A percentile compares a stretch with the other conserved stretches of the same genome.
Evolutionary conservation across 495 filamentous ascomycete species (phyloP).

Genomic region (Aspergillus nidulans): DNA sequence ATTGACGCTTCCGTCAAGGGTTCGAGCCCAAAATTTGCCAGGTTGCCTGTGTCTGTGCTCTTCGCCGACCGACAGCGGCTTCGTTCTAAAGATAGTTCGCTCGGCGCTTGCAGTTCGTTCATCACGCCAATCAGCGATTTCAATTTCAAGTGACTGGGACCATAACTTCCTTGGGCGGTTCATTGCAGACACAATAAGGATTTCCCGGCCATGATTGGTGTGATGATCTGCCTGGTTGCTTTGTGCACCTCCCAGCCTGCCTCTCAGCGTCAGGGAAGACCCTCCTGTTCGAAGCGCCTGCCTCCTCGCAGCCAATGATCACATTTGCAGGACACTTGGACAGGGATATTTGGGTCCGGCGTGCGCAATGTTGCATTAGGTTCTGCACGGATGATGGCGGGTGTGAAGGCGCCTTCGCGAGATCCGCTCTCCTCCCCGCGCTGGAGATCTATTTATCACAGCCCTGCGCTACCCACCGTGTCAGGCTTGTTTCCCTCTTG

Average conservation of each 20-base stretch:
- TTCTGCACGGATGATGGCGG: constrained; percentile 23
- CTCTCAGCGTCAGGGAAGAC: constrained; percentile 12
- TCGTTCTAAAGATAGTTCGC: constrained; percentile 30
- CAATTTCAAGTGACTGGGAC: background rate
- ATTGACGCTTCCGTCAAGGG: background rate
- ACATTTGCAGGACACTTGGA: constrained; percentile 2
- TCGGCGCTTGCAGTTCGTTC: constrained; percentile 27
- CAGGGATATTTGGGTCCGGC: constrained; percentile 16
- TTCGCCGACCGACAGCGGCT: background rate
- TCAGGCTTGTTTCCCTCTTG: constrained; percentile 9
- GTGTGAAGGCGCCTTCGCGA: constrained; percentile 10
- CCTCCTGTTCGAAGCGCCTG: constrained; percentile 21
- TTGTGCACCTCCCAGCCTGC: constrained; percentile 9
- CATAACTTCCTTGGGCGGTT: constrained; percentile 16
- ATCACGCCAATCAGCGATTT: constrained; percentile 16
- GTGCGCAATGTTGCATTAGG: constrained; percentile 41
- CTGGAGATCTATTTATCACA: constrained; percentile 22
- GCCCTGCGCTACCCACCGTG: constrained; percentile 17
- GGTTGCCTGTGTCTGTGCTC: background rate
- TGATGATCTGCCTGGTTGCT: constrained; percentile 5
- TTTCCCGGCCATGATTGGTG: constrained; percentile 16
- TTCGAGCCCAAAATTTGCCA: background rate
- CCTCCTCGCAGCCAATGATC: constrained; percentile 17
- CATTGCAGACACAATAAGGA: constrained; percentile 19
- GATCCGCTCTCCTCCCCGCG: constrained; percentile 15